These are phyloP conservation scores for Lonicera japonica DNA, from an alignment of 129 eudicot genomes.

Conservation along the genomic window DNA sequence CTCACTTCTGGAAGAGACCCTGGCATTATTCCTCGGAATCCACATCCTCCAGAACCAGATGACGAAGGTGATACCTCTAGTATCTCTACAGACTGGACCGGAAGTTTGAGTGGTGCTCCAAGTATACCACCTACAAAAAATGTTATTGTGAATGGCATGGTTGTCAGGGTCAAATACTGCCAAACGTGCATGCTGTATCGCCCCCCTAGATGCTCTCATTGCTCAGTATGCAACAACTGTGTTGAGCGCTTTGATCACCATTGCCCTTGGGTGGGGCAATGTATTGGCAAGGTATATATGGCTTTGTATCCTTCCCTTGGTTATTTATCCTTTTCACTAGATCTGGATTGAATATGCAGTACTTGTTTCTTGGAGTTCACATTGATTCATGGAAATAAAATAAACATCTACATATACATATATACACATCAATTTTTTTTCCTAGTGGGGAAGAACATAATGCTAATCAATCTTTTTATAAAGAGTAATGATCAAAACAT, in stretches of 20 bases:
- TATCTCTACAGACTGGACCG: slow-evolving; percentile 38
- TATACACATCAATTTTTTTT: too few relatives aligned
- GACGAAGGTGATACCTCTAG: slow-evolving; percentile 48
- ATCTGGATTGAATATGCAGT: too few relatives aligned
- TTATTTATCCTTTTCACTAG: not conserved
- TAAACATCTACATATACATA: too few relatives aligned
- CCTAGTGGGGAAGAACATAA: too few relatives aligned
- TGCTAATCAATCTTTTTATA: too few relatives aligned
- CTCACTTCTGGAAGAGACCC: slow-evolving; percentile 57
- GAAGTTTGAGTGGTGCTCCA: slow-evolving; percentile 29
- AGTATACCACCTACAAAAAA: slow-evolving; percentile 42
- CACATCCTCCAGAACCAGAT: slow-evolving; percentile 36
- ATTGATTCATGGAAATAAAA: too few relatives aligned
- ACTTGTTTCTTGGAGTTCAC: too few relatives aligned
- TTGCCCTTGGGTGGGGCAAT: slow-evolving; percentile 83
- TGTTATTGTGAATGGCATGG: slow-evolving; percentile 39
- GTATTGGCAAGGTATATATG: slow-evolving; percentile 54
- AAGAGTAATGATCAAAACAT: too few relatives aligned
- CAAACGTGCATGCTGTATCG: slow-evolving; percentile 64
- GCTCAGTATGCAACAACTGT: slow-evolving; percentile 65
- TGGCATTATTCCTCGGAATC: slow-evolving; percentile 51
- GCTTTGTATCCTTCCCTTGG: not conserved
- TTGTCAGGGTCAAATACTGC: slow-evolving; percentile 55
- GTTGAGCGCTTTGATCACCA: slow-evolving; percentile 74
- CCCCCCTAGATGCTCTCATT: slow-evolving; percentile 75